These are phyloP conservation scores for Ichthyophthirius multifiliis DNA, from an alignment of 169 alveolate species.

Conservation along the genomic window DNA sequence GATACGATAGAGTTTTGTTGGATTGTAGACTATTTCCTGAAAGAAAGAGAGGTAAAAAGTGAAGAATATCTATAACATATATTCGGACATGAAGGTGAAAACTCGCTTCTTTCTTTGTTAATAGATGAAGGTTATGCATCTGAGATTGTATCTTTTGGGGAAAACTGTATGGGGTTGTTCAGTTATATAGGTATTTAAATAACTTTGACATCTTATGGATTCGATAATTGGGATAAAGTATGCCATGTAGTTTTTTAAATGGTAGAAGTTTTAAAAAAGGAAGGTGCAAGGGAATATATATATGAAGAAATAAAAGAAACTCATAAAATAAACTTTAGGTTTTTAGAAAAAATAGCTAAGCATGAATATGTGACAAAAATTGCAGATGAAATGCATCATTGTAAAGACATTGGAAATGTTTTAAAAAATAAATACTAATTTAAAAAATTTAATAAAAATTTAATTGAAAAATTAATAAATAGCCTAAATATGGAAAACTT, in stretches of 20 bases:
- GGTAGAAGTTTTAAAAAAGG: slow-evolving; percentile 56
- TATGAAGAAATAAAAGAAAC: slow-evolving; percentile 66
- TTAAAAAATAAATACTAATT: slow-evolving; percentile 39
- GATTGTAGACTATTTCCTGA: slow-evolving; percentile 42
- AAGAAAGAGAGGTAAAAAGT: slow-evolving; percentile 11
- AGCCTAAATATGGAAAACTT: slow-evolving; percentile 50
- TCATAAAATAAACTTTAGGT: slow-evolving; percentile 54
- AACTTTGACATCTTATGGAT: slow-evolving; percentile 65
- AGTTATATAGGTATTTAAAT: slow-evolving; percentile 37
- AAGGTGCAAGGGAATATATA: slow-evolving; percentile 64
- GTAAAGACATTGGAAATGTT: slow-evolving; percentile 40
- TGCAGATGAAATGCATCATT: slow-evolving; percentile 44
- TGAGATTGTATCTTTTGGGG: slow-evolving; percentile 30
- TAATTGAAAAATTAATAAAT: slow-evolving; percentile 41
- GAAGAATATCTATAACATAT: slow-evolving; percentile 33
- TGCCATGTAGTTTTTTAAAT: slow-evolving; percentile 59
- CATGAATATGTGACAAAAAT: slow-evolving; percentile 27
- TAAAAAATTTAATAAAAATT: slow-evolving; percentile 61
- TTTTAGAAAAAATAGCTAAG: slow-evolving; percentile 59
- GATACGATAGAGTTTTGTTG: slow-evolving; percentile 39
- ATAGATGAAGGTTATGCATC: slow-evolving; percentile 65
- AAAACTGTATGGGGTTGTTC: slow-evolving; percentile 22
- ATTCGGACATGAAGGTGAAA: slow-evolving; percentile 74
- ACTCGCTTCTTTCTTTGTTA: slow-evolving; percentile 64
- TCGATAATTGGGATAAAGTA: slow-evolving; percentile 46